phyloP scores from a whole-genome alignment of 1,284 basidiomycete genomes.

The Earliella scabrosa region DNA sequence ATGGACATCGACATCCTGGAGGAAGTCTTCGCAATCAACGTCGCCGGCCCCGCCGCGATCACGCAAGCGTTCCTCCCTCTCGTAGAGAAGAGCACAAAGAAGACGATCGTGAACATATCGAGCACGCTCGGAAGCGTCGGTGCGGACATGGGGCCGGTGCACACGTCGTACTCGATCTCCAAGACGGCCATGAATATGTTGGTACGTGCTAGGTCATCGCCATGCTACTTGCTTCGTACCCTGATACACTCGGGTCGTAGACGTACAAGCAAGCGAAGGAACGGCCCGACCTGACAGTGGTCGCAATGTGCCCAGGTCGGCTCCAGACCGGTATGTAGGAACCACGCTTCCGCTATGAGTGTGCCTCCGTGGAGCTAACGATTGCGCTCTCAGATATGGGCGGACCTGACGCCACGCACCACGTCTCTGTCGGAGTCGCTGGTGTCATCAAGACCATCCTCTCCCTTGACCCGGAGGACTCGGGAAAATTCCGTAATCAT shows the following conservation, averaged over 20 bases:
- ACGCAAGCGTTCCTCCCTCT: slow-evolving; percentile 35
- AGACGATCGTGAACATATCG: slow-evolving; percentile 40
- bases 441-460: slow-evolving; percentile 30
- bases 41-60: slow-evolving; percentile 38
- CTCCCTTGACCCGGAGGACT: slow-evolving; percentile 24
- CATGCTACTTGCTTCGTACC: too few species aligned
- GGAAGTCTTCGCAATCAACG: slow-evolving; percentile 33
- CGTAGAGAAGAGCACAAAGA: slow-evolving; percentile 36
- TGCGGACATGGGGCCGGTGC: slow-evolving; percentile 24
- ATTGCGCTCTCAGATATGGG: slow-evolving; percentile 33
- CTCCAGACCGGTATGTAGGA: slow-evolving; percentile 34
- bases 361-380: not conserved
- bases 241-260: slow-evolving; percentile 10
- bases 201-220: slow-evolving; percentile 12
- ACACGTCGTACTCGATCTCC: slow-evolving; percentile 33
- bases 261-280: slow-evolving; percentile 37
- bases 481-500: slow-evolving; percentile 35
- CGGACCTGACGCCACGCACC: slow-evolving; percentile 33
- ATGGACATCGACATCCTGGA: slow-evolving; percentile 25
- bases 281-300: slow-evolving; percentile 26
- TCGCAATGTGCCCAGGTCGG: slow-evolving; percentile 34
- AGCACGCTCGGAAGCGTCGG: slow-evolving; percentile 28
- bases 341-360: not conserved
- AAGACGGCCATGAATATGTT: slow-evolving; percentile 36
- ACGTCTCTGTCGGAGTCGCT: slow-evolving; percentile 32